Evolutionary conservation across 306 rosid genomes (phyloP).

Genomic region (Gleditsia sinensis): DNA sequence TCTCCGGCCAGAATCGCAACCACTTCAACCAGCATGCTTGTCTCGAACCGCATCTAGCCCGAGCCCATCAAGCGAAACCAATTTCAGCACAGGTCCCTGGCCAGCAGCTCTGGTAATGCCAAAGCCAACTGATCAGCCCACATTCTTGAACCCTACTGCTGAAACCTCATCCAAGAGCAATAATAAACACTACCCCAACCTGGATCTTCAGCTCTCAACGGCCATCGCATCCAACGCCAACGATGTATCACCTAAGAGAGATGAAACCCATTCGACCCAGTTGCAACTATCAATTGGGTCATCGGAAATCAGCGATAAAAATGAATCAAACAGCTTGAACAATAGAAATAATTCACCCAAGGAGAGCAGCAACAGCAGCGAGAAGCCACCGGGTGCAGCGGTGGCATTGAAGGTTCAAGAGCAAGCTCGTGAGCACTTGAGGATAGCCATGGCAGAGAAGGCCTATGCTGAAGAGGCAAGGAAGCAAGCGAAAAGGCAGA

Average conservation of each 20-base stretch:
- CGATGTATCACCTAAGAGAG: conserved; percentile 48
- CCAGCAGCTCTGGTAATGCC: conserved; percentile 44
- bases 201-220: conserved; percentile 94
- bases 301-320: conserved; percentile 52
- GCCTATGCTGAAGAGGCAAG: conserved; percentile 84
- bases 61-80: conserved; percentile 89
- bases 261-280: conserved; percentile 60
- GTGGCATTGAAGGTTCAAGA: conserved; percentile 49
- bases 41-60: conserved; percentile 98
- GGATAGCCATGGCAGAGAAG: conserved; percentile 81
- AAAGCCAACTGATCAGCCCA: conserved; percentile 41
- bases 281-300: conserved; percentile 91
- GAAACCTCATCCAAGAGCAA: conserved; percentile 32
- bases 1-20: conserved; percentile 60
- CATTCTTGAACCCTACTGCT: conserved; percentile 47
- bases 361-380: conserved; percentile 50
- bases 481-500: conserved; percentile 72
- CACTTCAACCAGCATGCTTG: conserved; percentile 65
- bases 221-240: conserved; percentile 29
- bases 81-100: conserved; percentile 67
- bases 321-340: conserved; percentile 35
- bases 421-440: conserved; percentile 59
- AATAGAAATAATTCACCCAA: conserved; percentile 44
- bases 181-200: conserved; percentile 51
- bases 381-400: conserved; percentile 28